Evolutionary conservation across 2,329 filamentous ascomycete genomes (phyloP).

Genomic region (Beauveria sp.): DNA sequence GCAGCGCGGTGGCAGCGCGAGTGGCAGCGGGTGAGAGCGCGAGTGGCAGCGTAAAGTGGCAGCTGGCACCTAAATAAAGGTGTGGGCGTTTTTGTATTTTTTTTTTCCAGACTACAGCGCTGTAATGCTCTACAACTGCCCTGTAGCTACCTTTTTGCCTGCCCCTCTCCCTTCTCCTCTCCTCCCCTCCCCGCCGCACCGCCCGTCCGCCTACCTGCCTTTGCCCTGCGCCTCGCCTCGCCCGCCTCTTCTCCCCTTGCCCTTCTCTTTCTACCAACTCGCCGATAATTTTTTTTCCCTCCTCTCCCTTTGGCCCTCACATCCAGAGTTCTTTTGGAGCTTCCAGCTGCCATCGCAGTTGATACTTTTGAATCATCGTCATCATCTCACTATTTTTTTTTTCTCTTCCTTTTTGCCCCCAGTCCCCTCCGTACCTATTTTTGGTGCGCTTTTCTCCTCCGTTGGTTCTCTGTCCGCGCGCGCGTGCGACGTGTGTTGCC

Average conservation of each 20-base stretch:
- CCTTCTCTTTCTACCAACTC: conserved; percentile 1
- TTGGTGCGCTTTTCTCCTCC: background rate
- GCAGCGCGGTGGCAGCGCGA: background rate
- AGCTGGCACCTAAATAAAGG: background rate
- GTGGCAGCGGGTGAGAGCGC: too few relatives aligned
- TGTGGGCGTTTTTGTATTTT: background rate
- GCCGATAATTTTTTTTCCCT: background rate
- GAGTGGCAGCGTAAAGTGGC: background rate
- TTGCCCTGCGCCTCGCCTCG: background rate
- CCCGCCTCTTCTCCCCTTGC: background rate
- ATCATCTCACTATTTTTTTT: background rate
- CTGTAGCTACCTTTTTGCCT: too few relatives aligned
- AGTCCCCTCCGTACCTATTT: background rate
- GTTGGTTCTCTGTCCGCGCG: conserved; percentile 1
- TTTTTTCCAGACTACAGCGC: background rate
- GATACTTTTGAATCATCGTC: background rate
- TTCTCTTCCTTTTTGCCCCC: background rate
- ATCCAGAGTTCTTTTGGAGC: background rate
- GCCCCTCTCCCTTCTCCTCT: background rate
- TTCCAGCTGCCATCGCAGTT: background rate
- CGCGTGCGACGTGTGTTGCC: background rate
- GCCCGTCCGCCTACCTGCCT: background rate
- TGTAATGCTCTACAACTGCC: background rate
- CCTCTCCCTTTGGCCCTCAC: background rate
- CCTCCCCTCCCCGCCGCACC: too few relatives aligned